Conservation (phyloP, 2,329 filamentous ascomycete species). For the Monilinia fructigena region DNA sequence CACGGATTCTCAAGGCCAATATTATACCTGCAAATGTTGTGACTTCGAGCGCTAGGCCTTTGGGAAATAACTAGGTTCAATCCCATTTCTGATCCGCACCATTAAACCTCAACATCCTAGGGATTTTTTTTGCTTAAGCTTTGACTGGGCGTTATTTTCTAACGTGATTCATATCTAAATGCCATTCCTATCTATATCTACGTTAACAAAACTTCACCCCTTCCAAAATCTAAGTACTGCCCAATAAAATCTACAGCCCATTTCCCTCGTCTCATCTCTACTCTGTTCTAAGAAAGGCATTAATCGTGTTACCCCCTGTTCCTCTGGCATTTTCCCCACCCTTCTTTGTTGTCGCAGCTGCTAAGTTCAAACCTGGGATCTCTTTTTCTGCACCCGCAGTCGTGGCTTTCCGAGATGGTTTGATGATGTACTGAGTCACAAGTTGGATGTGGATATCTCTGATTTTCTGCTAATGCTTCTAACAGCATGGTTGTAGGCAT, state of each 20-base stretch:
- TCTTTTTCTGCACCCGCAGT: constrained; percentile 40
- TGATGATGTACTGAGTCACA: constrained; percentile 85
- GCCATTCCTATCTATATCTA: neutral
- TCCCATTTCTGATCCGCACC: too few species aligned
- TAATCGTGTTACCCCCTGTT: constrained; percentile 83
- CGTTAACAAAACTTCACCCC: too few species aligned
- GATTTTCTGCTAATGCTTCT: constrained; percentile 68
- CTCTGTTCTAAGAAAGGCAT: constrained; percentile 89
- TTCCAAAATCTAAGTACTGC: neutral
- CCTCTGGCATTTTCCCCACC: constrained; percentile 57
- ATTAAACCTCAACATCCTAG: too few species aligned
- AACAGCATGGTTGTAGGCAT: constrained; percentile 75
- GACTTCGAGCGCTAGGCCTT: too few species aligned
- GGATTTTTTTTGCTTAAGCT: too few species aligned
- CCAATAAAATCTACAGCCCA: constrained; percentile 20
- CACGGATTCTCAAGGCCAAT: too few species aligned
- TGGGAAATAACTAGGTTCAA: too few species aligned
- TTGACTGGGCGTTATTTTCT: neutral
- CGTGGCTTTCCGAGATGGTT: constrained; percentile 59
- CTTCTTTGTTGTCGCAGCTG: constrained; percentile 36
- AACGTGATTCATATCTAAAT: constrained; percentile 2
- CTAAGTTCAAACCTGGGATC: constrained; percentile 45
- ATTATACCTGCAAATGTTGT: too few species aligned
- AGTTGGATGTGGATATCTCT: constrained; percentile 87
- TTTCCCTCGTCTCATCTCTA: constrained; percentile 72